Base-by-base conservation (phyloP, 2,329 filamentous ascomycete genomes). In the Monosporascus sp. region DNA sequence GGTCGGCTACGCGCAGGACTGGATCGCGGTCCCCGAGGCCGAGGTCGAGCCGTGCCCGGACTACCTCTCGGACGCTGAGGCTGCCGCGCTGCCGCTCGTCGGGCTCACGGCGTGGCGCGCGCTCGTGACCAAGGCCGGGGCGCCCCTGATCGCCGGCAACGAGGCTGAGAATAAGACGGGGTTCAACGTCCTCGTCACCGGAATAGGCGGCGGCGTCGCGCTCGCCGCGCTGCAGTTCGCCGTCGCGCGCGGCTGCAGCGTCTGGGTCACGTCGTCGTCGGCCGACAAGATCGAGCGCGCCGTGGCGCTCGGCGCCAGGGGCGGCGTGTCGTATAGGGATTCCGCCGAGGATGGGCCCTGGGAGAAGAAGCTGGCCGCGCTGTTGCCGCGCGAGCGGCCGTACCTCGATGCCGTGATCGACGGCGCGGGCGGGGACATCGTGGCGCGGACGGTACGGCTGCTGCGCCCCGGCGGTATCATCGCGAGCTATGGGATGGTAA, bases 131-230 rank as follows among this genome's bases (percentile, higher is more conserved):
- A 97, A 97, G 77, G 84, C 80, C 48, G 81, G 79, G 3, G 43
- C 15, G 22, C 43, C 25, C 22, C 7, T 17, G 22, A 17, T 46
- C 20, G 7, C 18, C 5, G 83, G 85, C 59, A 80, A 81, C 6
- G 72, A 75, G 53, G 70, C 72, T 1, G 89, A 31, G 2, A 6
- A 22, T 24, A 25, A 31, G n/a, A 6, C 3, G 4, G 17, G 89
- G 2, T 74, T 81, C 56, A 96, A 95, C 65, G 77, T 97, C 4
- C 75, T 97, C 35, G 73, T 97, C 43, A 97, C 93, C 5, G 93
- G 93, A 0, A 95, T 97, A 69, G 93, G 93, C 0, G 93, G 93
- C 37, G 93, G 93, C 44, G 93, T 97, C 1, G 93, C 93, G 37
- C 74, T 97, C 52, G 86, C 89, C 75, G 87, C 82, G 6, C 74